Percentiles rank a stretch among this genome's conserved stretches.
phyloP scores from a whole-genome alignment of 495 filamentous ascomycete genomes.

The Neurospora tetrasperma region DNA sequence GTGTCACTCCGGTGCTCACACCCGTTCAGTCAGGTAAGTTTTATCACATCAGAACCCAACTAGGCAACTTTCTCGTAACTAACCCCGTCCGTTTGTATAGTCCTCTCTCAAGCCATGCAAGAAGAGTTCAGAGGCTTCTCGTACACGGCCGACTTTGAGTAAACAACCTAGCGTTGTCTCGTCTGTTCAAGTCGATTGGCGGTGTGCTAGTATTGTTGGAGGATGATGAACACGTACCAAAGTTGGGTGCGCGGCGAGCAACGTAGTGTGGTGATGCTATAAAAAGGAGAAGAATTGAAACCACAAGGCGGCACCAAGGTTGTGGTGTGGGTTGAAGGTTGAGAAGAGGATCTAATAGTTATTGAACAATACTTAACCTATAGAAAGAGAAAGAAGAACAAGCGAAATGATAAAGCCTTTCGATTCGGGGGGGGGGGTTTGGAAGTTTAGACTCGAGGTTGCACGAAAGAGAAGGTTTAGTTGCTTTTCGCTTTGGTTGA shows the following conservation, averaged over 20 bases:
- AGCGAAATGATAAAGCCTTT: conserved; percentile 1
- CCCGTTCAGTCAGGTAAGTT: conserved; percentile 91
- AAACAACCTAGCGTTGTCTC: conserved; percentile 2
- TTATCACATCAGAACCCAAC: not conserved
- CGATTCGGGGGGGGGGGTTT: not conserved
- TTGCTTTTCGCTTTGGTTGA: not conserved
- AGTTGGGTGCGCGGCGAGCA: not conserved
- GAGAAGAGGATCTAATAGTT: not conserved
- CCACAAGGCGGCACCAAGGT: not conserved
- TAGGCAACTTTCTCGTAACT: not conserved
- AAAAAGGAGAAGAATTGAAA: not conserved
- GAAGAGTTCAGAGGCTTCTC: conserved; percentile 99
- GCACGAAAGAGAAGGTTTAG: not conserved
- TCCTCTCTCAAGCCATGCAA: conserved; percentile 97
- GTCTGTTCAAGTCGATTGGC: not conserved
- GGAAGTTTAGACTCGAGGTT: not conserved
- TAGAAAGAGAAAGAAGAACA: conserved; percentile 1
- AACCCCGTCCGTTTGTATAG: conserved; percentile 36
- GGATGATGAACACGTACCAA: not conserved
- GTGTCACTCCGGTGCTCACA: conserved; percentile 93
- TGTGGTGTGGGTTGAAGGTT: not conserved
- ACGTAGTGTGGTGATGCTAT: not conserved
- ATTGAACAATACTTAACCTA: not conserved
- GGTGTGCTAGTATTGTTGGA: not conserved
- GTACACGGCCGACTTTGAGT: conserved; percentile 52